Evolutionary conservation across 345 rosid genomes (phyloP).

Genomic region (Camelina laxa): DNA sequence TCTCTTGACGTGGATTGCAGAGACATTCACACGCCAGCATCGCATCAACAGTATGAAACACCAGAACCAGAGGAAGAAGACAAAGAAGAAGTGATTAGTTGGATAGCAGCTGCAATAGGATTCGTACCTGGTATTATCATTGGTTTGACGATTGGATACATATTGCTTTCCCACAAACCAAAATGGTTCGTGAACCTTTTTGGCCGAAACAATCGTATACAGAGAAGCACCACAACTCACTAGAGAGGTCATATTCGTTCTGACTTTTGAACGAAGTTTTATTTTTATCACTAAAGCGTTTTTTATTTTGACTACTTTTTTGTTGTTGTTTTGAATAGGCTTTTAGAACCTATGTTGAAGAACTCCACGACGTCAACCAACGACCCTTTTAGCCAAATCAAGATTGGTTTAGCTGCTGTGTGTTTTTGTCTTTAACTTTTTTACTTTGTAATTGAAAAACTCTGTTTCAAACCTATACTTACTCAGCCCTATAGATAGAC

Average conservation of each 20-base stretch:
- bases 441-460: background rate
- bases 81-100: background rate
- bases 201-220: background rate
- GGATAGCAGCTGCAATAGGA: constrained; percentile 7
- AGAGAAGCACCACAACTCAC: too few relatives aligned
- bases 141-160: background rate
- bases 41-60: background rate
- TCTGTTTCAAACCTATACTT: background rate
- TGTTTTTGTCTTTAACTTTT: background rate
- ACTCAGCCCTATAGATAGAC: background rate
- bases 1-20: background rate
- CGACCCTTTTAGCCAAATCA: background rate
- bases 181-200: background rate
- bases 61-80: background rate
- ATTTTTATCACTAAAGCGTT: too few relatives aligned
- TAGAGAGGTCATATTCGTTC: background rate
- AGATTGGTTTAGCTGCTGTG: too few relatives aligned
- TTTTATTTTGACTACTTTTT: background rate
- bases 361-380: background rate
- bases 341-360: background rate
- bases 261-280: background rate
- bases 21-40: background rate
- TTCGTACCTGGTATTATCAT: background rate
- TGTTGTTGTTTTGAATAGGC: background rate
- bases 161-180: background rate